These are phyloP conservation scores for Spencermartinsiella europaea DNA, from an alignment of 805 yeast species.

Conservation along the genomic window DNA sequence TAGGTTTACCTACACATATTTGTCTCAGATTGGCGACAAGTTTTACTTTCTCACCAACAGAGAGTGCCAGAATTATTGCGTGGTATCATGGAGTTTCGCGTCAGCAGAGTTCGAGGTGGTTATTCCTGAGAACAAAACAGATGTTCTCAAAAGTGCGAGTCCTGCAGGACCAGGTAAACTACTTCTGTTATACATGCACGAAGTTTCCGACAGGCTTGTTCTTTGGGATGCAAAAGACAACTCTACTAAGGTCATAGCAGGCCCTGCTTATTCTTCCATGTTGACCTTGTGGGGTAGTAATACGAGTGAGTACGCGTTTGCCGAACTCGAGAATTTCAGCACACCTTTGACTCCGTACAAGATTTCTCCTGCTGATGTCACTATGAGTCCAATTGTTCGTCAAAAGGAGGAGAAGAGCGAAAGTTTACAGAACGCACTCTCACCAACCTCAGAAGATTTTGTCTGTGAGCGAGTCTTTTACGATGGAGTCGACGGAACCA, in stretches of 20 bases:
- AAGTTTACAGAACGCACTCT: too few relatives aligned
- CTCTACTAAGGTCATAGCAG: background rate
- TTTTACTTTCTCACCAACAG: slow-evolving; percentile 4
- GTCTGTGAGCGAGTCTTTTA: background rate
- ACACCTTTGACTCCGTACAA: background rate
- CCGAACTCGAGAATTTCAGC: background rate
- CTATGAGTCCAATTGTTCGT: background rate
- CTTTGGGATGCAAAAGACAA: background rate
- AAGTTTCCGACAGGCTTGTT: background rate
- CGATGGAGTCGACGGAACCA: slow-evolving; percentile 1
- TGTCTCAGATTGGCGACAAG: background rate
- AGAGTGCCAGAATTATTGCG: background rate
- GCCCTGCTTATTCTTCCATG: background rate
- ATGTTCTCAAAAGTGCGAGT: background rate
- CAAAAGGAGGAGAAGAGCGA: background rate
- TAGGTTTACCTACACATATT: background rate
- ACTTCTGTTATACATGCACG: slow-evolving; percentile 1
- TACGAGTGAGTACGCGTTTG: background rate
- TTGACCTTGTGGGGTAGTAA: background rate
- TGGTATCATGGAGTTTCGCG: background rate
- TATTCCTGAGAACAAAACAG: background rate
- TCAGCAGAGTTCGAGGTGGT: background rate
- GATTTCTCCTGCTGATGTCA: background rate
- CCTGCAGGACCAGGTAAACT: background rate
- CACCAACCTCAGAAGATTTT: background rate